Conservation (phyloP, 2,329 filamentous ascomycete species). For the Sphaerostilbella broomeana region DNA sequence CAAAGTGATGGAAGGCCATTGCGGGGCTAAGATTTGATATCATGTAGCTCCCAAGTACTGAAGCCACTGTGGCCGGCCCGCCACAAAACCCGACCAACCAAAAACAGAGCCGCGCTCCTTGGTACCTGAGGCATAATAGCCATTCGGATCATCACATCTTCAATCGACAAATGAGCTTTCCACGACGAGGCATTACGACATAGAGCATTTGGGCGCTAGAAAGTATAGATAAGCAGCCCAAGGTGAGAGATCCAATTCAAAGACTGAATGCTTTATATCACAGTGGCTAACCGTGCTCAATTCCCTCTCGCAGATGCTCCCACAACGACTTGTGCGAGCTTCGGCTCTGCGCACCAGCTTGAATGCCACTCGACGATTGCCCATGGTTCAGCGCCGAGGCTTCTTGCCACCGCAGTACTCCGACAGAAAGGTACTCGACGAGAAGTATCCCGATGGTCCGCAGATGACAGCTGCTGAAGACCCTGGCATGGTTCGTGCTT, state of each 20-base stretch:
- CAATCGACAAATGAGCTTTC: slow-evolving; percentile 24
- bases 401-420: slow-evolving; percentile 47
- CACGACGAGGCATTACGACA: slow-evolving; percentile 24
- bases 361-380: slow-evolving; percentile 41
- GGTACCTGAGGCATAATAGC: slow-evolving; percentile 29
- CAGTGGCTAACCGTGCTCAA: slow-evolving; percentile 11
- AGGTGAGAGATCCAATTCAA: slow-evolving; percentile 20
- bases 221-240: slow-evolving; percentile 25
- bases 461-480: slow-evolving; percentile 53
- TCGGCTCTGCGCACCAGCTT: slow-evolving; percentile 38
- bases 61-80: slow-evolving; percentile 5
- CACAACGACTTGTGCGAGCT: slow-evolving; percentile 50
- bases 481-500: slow-evolving; percentile 54
- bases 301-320: slow-evolving; percentile 48
- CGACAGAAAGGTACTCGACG: slow-evolving; percentile 40
- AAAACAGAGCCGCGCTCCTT: not conserved
- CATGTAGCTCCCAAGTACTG: slow-evolving; percentile 1
- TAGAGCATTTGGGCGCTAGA: slow-evolving; percentile 33
- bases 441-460: slow-evolving; percentile 46
- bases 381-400: slow-evolving; percentile 50
- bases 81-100: slow-evolving; percentile 3
- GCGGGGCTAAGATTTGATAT: slow-evolving; percentile 3
- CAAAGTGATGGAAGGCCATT: not conserved
- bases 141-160: slow-evolving; percentile 25
- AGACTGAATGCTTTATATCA: slow-evolving; percentile 6